Evolutionary conservation across 1,139 yeast species (phyloP).

Genomic region (Ogataea hybrid): DNA sequence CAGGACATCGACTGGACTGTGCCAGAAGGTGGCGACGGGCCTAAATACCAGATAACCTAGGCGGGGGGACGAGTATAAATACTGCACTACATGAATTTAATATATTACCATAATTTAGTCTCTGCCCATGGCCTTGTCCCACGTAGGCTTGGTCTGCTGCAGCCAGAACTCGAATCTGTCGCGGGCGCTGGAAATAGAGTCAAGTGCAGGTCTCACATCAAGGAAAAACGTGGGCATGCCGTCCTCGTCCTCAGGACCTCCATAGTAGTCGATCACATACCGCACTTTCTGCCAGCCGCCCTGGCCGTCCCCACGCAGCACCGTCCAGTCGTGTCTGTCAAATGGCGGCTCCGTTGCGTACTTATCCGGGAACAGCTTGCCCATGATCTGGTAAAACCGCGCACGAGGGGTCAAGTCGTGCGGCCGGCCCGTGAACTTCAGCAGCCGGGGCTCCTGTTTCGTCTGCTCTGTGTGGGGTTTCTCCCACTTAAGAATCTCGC

Average conservation of each 20-base stretch:
- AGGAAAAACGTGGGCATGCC: constrained; percentile 89
- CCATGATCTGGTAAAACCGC: constrained; percentile 59
- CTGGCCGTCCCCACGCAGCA: constrained; percentile 56
- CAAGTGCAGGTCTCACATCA: constrained; percentile 95
- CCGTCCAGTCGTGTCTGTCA: constrained; percentile 99
- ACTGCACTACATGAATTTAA: background rate
- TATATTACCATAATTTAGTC: background rate
- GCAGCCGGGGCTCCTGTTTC: constrained; percentile 66
- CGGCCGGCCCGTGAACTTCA: constrained; percentile 91
- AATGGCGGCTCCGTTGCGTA: constrained; percentile 85
- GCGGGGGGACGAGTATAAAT: background rate
- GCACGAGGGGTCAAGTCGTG: constrained; percentile 90
- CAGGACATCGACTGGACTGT: constrained; percentile 95
- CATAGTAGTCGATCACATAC: constrained; percentile 93
- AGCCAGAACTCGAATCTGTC: constrained; percentile 50
- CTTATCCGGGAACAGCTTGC: constrained; percentile 67
- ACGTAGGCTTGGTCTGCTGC: constrained; percentile 28
- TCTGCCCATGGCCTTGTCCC: constrained; percentile 36
- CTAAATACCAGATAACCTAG: constrained; percentile 80
- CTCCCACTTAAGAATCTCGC: constrained; percentile 92
- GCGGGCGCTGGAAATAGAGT: constrained; percentile 54
- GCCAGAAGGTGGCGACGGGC: constrained; percentile 99
- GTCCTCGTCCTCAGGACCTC: constrained; percentile 85
- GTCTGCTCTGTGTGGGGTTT: constrained; percentile 48
- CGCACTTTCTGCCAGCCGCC: constrained; percentile 64